Conservation (phyloP, 208 protist species). For the Leishmania turanica region DNA sequence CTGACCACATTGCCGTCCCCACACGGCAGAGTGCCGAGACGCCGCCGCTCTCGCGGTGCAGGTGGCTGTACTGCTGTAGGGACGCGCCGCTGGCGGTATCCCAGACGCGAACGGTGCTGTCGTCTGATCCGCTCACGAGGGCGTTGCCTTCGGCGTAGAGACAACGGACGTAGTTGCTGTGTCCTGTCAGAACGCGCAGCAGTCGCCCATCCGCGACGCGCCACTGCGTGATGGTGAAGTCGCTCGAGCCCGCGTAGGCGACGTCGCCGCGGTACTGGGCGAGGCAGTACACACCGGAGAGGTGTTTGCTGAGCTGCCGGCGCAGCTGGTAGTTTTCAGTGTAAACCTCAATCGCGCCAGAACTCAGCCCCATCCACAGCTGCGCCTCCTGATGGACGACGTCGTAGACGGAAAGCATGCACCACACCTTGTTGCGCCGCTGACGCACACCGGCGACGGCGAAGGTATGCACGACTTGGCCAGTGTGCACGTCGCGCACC, state of each 20-base stretch:
- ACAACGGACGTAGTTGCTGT: slow-evolving; percentile 86
- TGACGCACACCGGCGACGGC: slow-evolving; percentile 24
- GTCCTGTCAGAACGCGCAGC: slow-evolving; percentile 71
- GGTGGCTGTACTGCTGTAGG: slow-evolving; percentile 46
- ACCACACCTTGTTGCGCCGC: slow-evolving; percentile 46
- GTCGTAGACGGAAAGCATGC: slow-evolving; percentile 38
- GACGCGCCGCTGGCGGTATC: slow-evolving; percentile 47
- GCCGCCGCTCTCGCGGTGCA: slow-evolving; percentile 62
- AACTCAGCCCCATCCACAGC: slow-evolving; percentile 86
- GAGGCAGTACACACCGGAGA: slow-evolving; percentile 82
- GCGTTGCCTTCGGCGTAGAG: slow-evolving; percentile 79
- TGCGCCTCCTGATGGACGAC: slow-evolving; percentile 32
- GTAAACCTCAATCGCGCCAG: slow-evolving; percentile 84
- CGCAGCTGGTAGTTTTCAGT: slow-evolving; percentile 43
- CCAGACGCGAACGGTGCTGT: slow-evolving; percentile 84
- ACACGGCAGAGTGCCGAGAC: slow-evolving; percentile 83
- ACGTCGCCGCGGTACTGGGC: slow-evolving; percentile 44
- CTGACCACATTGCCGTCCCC: slow-evolving; percentile 87
- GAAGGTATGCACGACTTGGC: slow-evolving; percentile 63
- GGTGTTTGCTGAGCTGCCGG: slow-evolving; percentile 70
- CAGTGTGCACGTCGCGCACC: slow-evolving; percentile 64
- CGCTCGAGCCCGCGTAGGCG: slow-evolving; percentile 78
- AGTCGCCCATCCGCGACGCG: slow-evolving; percentile 51
- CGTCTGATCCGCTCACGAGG: slow-evolving; percentile 81
- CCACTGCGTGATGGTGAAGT: slow-evolving; percentile 90